Evolutionary conservation across 768 basidiomycete species (phyloP).

Genomic region (Russula emetica): DNA sequence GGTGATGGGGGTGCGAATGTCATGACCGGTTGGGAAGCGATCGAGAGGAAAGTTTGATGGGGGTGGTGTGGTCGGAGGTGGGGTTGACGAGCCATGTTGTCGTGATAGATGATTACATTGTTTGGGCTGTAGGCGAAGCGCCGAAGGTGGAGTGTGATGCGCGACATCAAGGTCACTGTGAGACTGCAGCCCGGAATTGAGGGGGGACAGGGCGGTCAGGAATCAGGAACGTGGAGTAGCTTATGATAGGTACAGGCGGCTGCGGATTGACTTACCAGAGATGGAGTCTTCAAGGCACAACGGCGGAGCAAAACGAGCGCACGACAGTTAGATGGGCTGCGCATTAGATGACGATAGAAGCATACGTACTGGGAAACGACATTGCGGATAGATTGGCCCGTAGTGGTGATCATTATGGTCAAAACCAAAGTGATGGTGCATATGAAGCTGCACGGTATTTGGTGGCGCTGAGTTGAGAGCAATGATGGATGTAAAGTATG

Average conservation of each 20-base stretch:
- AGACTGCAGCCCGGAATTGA: not conserved
- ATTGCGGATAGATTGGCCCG: conserved; percentile 35
- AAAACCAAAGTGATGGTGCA: conserved; percentile 39
- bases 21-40: not conserved
- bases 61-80: not conserved
- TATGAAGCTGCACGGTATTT: conserved; percentile 33
- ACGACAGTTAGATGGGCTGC: not conserved
- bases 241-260: too few species aligned
- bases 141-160: conserved; percentile 55
- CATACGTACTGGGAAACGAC: conserved; percentile 36
- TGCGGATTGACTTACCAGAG: conserved; percentile 8
- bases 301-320: not conserved
- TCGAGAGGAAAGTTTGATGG: not conserved
- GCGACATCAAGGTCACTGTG: conserved; percentile 62
- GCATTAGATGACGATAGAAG: not conserved
- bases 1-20: not conserved
- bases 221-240: too few species aligned
- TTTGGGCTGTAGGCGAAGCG: conserved; percentile 31
- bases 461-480: not conserved
- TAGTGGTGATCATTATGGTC: conserved; percentile 38
- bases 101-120: not conserved
- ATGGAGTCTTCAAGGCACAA: not conserved
- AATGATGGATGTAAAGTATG: not conserved
- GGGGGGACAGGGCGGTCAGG: not conserved
- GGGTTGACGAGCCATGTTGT: not conserved